Evolutionary conservation across 768 basidiomycete species (phyloP), one percentile per base, ranked within the genome.

Genomic region (Psilocybe cubensis): DNA sequence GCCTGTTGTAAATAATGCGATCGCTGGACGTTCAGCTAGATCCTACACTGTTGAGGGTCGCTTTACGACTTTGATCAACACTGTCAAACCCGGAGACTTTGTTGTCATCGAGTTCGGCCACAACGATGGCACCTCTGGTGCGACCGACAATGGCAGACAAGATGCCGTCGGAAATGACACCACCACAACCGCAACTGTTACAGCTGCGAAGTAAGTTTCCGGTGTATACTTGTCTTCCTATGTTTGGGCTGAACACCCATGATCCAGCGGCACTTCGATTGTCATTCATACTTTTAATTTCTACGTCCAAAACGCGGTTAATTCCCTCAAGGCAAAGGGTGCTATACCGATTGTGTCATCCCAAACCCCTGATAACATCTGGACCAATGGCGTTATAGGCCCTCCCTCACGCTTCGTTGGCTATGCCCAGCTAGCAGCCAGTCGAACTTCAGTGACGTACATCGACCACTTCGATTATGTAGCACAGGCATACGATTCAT

Each of bases 21-120:
- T 81, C 40, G 78, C 72, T 7, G 82, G 82, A 3, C 70, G 76
- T 6, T 78, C 74, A 44, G 75, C 82, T 1, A 72, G 82, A 33
- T 79, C 77, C 41, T 83, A 74, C 58, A 79, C 77, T 11, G 78
- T 79, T 18, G 77, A 81, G 60, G 80, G 80, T 31, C 70, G 76
- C 7, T 81, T 83, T 64, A 72, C 71, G 17, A 73, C 72, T 9
- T 64, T 80, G 25, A 73, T 76, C 54, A 74, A 77, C 63, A 72
- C 70, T 2, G 76, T 68, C 6, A 72, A 75, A 54, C 54, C 66
- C 28, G 76, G 76, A 11, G 77, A 79, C 56, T 77, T 73, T 64
- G 79, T 77, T 18, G 63, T 81, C 53, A 77, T 80, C 50, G 74
- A 77, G 56, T 80, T 83, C 47, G 81, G 80, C 2, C 81, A 82